These are phyloP conservation scores for Cladosporium sp. DNA, from an alignment of 2,329 filamentous ascomycete species.

Conservation along the genomic window DNA sequence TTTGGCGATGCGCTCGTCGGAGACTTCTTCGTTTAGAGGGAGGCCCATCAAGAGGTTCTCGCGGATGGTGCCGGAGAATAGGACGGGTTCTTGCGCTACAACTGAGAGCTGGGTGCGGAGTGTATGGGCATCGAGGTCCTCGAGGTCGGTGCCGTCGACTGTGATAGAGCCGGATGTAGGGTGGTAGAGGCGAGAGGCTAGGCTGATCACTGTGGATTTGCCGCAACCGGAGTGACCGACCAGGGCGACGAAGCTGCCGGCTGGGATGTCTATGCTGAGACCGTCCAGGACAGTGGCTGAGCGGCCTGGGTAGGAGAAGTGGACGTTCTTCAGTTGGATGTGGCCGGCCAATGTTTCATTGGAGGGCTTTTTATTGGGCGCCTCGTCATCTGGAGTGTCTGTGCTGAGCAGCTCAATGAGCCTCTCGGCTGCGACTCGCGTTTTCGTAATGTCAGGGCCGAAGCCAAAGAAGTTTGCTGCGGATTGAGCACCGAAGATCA, in stretches of 20 bases:
- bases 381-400: not conserved
- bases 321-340: conserved; percentile 25
- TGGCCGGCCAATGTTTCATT: not conserved
- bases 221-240: conserved; percentile 67
- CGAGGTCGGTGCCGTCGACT: conserved; percentile 39
- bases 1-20: conserved; percentile 37
- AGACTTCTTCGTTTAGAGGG: conserved; percentile 14
- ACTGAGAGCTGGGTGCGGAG: conserved; percentile 42
- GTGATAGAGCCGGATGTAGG: conserved; percentile 55
- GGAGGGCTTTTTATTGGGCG: not conserved
- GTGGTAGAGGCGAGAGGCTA: conserved; percentile 65
- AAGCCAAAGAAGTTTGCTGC: conserved; percentile 65
- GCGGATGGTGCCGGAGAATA: conserved; percentile 41
- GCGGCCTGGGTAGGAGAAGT: conserved; percentile 44
- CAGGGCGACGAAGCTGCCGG: conserved; percentile 59
- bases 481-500: conserved; percentile 62
- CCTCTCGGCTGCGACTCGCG: conserved; percentile 36
- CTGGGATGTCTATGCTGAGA: conserved; percentile 31
- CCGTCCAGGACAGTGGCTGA: conserved; percentile 28
- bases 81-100: conserved; percentile 43
- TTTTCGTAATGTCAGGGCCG: conserved; percentile 37
- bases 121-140: conserved; percentile 28
- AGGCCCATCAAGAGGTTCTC: conserved; percentile 34
- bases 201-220: conserved; percentile 64
- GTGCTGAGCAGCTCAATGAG: conserved; percentile 37